These are phyloP conservation scores for Penicillium cosmopolitanum DNA, from an alignment of 495 filamentous ascomycete genomes.

Conservation along the genomic window DNA sequence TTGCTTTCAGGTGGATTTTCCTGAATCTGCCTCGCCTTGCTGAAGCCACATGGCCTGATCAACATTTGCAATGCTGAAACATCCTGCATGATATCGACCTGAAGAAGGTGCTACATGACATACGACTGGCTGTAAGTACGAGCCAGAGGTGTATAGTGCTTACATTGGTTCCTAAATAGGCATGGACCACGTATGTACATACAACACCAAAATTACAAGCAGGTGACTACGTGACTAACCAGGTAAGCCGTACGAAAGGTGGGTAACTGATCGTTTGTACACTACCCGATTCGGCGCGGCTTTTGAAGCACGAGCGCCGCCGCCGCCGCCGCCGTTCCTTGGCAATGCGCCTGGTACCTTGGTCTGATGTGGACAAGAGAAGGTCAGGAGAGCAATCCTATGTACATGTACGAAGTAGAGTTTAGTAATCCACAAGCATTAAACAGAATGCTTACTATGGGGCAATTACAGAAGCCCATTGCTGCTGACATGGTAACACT, in stretches of 20 bases:
- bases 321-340: neutral
- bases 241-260: slow-evolving; percentile 1
- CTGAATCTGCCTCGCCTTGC: slow-evolving; percentile 13
- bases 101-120: slow-evolving; percentile 6
- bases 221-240: neutral
- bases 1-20: slow-evolving; percentile 1
- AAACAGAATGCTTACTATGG: neutral
- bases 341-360: neutral
- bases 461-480: neutral
- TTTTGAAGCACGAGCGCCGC: neutral
- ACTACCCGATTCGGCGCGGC: neutral
- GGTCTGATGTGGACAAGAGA: neutral
- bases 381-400: neutral
- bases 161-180: neutral
- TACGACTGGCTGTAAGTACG: neutral
- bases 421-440: neutral
- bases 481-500: neutral
- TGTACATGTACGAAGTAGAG: neutral
- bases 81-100: slow-evolving; percentile 1
- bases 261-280: neutral
- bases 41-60: slow-evolving; percentile 19
- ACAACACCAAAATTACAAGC: neutral
- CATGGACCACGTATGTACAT: neutral
- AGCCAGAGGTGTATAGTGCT: slow-evolving; percentile 2
- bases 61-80: slow-evolving; percentile 13